Evolutionary conservation across 352 stramenopile species (phyloP).

Genomic region (Globisporangium orthogonon): DNA sequence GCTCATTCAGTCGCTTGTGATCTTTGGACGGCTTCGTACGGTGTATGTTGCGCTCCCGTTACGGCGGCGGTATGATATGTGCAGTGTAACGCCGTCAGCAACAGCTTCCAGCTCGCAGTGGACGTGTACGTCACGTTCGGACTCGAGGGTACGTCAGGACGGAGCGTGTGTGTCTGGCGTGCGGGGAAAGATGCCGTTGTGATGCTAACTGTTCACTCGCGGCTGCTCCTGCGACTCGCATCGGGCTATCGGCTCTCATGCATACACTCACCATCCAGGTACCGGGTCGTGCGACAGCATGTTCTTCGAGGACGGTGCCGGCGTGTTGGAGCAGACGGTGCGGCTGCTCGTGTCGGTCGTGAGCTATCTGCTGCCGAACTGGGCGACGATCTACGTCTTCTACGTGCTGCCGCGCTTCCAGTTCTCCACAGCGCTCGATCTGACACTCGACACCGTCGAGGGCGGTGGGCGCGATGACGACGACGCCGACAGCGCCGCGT

Average conservation of each 20-base stretch:
- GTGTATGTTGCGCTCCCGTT: too few species aligned
- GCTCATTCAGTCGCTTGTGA: not conserved
- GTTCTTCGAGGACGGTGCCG: slow-evolving; percentile 62
- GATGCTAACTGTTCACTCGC: not conserved
- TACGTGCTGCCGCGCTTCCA: slow-evolving; percentile 59
- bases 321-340: slow-evolving; percentile 44
- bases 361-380: slow-evolving; percentile 57
- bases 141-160: slow-evolving; percentile 24
- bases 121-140: slow-evolving; percentile 60
- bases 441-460: slow-evolving; percentile 31
- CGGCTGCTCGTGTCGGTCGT: slow-evolving; percentile 43
- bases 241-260: too few species aligned
- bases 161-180: not conserved
- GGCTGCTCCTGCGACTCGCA: not conserved
- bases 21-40: too few species aligned
- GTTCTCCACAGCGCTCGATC: slow-evolving; percentile 50
- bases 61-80: too few species aligned
- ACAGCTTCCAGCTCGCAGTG: slow-evolving; percentile 42
- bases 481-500: slow-evolving; percentile 10
- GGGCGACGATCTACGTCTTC: slow-evolving; percentile 67
- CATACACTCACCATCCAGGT: slow-evolving; percentile 8
- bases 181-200: not conserved
- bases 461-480: slow-evolving; percentile 12
- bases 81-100: slow-evolving; percentile 64
- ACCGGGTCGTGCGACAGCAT: slow-evolving; percentile 49